Evolutionary conservation across 176 grass and related monocot species (phyloP).

Genomic region (Eleusine indica): DNA sequence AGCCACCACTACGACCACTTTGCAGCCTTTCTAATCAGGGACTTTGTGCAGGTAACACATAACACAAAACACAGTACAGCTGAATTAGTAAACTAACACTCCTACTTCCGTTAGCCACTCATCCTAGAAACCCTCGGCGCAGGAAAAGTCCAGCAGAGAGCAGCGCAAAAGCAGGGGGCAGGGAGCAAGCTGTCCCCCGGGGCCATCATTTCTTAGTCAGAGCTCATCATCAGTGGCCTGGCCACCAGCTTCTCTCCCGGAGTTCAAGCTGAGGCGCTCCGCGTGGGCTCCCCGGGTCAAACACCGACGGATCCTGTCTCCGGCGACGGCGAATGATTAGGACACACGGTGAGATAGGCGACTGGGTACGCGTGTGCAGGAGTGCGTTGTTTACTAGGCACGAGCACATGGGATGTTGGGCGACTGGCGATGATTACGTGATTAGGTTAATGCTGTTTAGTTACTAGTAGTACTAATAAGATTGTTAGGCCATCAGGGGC

Average conservation of each 20-base stretch:
- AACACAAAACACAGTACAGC: neutral
- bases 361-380: conserved; percentile 31
- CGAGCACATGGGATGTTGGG: conserved; percentile 41
- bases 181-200: conserved; percentile 41
- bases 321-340: conserved; percentile 22
- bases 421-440: neutral
- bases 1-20: neutral
- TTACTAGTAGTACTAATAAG: neutral
- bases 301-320: conserved; percentile 18
- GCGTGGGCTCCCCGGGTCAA: conserved; percentile 34
- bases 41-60: conserved; percentile 12
- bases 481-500: conserved; percentile 28
- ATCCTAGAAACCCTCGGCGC: conserved; percentile 9
- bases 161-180: neutral
- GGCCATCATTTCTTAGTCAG: neutral
- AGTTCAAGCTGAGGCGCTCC: conserved; percentile 37
- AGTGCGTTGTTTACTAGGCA: conserved; percentile 26
- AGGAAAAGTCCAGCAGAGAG: conserved; percentile 12
- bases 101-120: neutral
- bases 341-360: neutral
- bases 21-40: conserved; percentile 16
- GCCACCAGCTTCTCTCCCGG: conserved; percentile 34
- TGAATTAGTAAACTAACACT: neutral
- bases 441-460: neutral
- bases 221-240: no score